These are phyloP conservation scores for Emiliania huxleyi DNA, from an alignment of 78 protist species.

Conservation along the genomic window DNA sequence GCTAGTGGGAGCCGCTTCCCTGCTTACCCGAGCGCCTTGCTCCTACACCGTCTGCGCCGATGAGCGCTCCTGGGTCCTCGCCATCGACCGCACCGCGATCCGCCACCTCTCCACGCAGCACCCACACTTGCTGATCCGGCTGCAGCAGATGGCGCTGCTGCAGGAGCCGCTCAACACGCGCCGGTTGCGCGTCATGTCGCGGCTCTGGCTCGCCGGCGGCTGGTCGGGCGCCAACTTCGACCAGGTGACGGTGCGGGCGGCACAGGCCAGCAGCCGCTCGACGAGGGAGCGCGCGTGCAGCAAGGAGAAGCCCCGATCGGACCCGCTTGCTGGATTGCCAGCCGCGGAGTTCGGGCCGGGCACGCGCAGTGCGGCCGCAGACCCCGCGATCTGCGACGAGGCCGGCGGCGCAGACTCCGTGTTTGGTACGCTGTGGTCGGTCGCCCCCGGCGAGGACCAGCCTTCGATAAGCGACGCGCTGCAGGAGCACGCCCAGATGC, in stretches of 20 bases:
- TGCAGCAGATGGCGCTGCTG: background rate
- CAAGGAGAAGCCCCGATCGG: background rate
- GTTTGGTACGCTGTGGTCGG: background rate
- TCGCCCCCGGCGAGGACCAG: background rate
- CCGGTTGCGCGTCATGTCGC: background rate
- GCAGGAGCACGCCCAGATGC: background rate
- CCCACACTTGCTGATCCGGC: background rate
- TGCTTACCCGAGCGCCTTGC: background rate
- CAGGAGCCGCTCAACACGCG: background rate
- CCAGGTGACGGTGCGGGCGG: background rate
- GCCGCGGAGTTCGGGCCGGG: too few relatives aligned
- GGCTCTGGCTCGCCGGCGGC: background rate
- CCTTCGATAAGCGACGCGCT: background rate
- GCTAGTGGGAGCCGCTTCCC: background rate
- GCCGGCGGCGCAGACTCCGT: background rate
- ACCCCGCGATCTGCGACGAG: background rate
- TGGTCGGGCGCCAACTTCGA: conserved; percentile 17
- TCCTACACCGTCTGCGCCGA: background rate
- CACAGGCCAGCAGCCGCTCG: too few relatives aligned
- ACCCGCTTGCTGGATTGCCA: background rate
- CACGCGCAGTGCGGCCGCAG: background rate
- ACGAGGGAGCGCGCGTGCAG: too few relatives aligned
- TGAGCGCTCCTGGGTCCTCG: background rate
- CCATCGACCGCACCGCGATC: background rate
- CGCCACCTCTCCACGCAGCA: background rate